phyloP scores from a whole-genome alignment of 192 early-diverging fungal genomes.

The Entomortierella parvispora region DNA sequence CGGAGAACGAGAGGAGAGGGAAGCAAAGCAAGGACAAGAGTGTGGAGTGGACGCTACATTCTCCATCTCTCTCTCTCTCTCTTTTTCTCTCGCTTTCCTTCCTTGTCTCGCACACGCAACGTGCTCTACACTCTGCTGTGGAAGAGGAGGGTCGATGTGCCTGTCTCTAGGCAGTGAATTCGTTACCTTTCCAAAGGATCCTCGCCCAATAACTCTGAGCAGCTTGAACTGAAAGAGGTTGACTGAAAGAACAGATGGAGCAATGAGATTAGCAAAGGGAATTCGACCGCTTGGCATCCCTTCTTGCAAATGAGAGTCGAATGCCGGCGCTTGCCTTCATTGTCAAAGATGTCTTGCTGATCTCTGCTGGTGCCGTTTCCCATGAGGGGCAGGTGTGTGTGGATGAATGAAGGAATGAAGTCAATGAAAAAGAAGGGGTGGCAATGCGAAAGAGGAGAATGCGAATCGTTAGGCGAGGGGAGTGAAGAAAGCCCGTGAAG shows the following conservation, averaged over 20 bases:
- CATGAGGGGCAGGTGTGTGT: conserved; percentile 14
- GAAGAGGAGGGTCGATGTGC: not conserved
- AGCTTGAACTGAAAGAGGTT: conserved; percentile 83
- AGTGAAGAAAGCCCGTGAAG: too few species aligned
- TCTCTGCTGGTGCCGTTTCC: conserved; percentile 47
- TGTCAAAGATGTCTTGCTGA: conserved; percentile 46
- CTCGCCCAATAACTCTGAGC: conserved; percentile 82
- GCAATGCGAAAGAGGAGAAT: not conserved
- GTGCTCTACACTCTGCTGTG: not conserved
- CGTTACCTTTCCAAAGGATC: conserved; percentile 88
- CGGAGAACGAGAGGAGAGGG: not conserved
- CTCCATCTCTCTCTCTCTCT: too few species aligned
- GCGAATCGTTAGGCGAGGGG: too few species aligned
- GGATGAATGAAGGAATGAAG: not conserved
- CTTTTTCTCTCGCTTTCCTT: not conserved
- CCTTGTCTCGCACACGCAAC: not conserved
- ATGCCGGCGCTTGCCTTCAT: conserved; percentile 55
- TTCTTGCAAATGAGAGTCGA: too few species aligned
- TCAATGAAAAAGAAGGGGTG: not conserved
- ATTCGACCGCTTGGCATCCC: not conserved
- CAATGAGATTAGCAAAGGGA: not conserved
- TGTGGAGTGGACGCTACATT: too few species aligned
- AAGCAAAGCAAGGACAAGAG: not conserved
- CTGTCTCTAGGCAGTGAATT: too few species aligned
- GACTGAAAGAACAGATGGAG: conserved; percentile 55